Conservation (phyloP, 2,329 filamentous ascomycete genomes). For the Grosmannia clavigera region DNA sequence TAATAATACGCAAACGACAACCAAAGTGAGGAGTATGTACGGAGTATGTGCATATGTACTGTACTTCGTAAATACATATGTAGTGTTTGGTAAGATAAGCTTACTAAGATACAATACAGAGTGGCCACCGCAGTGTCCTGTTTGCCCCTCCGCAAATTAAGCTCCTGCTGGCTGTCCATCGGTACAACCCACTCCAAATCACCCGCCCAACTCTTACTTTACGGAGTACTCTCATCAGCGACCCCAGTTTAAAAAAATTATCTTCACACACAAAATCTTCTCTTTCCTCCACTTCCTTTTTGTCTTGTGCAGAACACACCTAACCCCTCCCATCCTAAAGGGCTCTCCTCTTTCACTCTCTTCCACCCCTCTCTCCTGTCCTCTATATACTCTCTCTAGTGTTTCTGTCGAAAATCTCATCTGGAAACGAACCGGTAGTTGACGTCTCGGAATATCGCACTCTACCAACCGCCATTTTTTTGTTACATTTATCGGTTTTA, state of each 20-base stretch:
- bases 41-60: no score
- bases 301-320: constrained; percentile 1
- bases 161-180: constrained; percentile 4
- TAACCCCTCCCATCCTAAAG: background rate
- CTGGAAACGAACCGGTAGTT: background rate
- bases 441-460: background rate
- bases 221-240: constrained; percentile 4
- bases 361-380: background rate
- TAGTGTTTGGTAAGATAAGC: no score
- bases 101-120: background rate
- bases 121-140: background rate
- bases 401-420: background rate
- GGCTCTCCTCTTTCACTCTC: background rate
- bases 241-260: constrained; percentile 15
- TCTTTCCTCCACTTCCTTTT: constrained; percentile 5
- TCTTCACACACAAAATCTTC: constrained; percentile 14
- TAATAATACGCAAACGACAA: background rate
- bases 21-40: background rate
- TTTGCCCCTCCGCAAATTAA: constrained; percentile 10
- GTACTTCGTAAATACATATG: no score
- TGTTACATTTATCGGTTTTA: background rate
- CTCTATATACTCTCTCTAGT: background rate
- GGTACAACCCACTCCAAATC: background rate
- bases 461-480: background rate
- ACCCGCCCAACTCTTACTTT: background rate